These are phyloP conservation scores for Daldinia vernicosa DNA, from an alignment of 495 filamentous ascomycete genomes.

Conservation along the genomic window DNA sequence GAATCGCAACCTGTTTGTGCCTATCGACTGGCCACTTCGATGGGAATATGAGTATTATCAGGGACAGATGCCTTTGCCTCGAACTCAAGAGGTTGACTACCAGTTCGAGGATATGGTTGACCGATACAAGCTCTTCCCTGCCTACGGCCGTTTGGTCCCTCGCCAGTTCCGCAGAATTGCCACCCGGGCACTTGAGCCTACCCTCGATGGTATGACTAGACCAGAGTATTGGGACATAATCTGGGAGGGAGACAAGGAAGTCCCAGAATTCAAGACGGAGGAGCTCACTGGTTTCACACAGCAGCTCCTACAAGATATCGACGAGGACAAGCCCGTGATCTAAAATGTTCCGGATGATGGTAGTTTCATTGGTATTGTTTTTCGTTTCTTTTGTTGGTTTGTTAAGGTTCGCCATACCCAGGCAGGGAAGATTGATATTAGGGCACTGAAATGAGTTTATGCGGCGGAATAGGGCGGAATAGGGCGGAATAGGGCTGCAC, in stretches of 20 bases:
- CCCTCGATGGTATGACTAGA: slow-evolving; percentile 4
- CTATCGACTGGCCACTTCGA: slow-evolving; percentile 16
- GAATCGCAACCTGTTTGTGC: background rate
- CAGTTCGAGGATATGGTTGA: background rate
- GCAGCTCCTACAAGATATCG: slow-evolving; percentile 12
- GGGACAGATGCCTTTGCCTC: slow-evolving; percentile 13
- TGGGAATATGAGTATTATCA: background rate
- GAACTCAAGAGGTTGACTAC: background rate
- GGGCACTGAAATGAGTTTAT: background rate
- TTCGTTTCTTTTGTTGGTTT: background rate
- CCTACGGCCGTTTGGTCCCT: slow-evolving; percentile 1
- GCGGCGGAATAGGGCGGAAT: background rate
- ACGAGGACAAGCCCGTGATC: background rate
- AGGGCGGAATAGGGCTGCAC: no score
- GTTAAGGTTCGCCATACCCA: background rate
- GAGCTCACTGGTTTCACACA: background rate
- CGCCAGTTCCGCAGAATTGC: slow-evolving; percentile 8
- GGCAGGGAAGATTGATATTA: background rate
- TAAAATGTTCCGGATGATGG: background rate
- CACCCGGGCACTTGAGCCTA: background rate
- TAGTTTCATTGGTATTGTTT: background rate
- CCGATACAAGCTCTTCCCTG: background rate
- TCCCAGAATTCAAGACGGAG: background rate
- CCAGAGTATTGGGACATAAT: background rate
- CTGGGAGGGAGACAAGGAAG: background rate